Conservation (phyloP, 2,329 filamentous ascomycete species). For the Ilyonectria sp. region DNA sequence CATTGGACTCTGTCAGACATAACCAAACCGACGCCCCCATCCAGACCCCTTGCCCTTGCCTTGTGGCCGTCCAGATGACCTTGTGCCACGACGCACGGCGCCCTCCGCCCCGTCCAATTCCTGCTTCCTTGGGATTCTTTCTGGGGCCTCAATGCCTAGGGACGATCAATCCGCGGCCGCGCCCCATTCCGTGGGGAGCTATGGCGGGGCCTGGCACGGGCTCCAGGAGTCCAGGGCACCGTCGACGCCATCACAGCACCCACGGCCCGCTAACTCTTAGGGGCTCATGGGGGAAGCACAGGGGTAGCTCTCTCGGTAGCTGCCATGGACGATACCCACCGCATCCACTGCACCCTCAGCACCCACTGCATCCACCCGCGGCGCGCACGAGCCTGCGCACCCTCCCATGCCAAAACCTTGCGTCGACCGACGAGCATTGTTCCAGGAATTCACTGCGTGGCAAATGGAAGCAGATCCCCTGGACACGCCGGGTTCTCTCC, state of each 20-base stretch:
- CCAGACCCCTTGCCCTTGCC: slow-evolving; percentile 13
- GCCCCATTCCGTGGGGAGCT: slow-evolving; percentile 45
- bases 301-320: slow-evolving; percentile 46
- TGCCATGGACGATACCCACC: slow-evolving; percentile 1
- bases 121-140: slow-evolving; percentile 15
- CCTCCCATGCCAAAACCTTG: slow-evolving; percentile 19
- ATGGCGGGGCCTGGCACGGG: slow-evolving; percentile 43
- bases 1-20: slow-evolving; percentile 15
- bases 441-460: slow-evolving; percentile 30
- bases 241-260: slow-evolving; percentile 27
- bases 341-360: slow-evolving; percentile 11
- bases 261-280: slow-evolving; percentile 33
- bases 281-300: slow-evolving; percentile 39
- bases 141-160: slow-evolving; percentile 25
- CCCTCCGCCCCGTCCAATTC: slow-evolving; percentile 23
- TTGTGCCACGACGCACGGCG: slow-evolving; percentile 25
- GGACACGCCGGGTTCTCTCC: slow-evolving; percentile 28
- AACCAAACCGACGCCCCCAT: slow-evolving; percentile 8
- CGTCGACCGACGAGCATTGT: slow-evolving; percentile 20
- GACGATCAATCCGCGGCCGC: slow-evolving; percentile 39
- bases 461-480: slow-evolving; percentile 27
- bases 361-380: slow-evolving; percentile 29
- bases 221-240: slow-evolving; percentile 27
- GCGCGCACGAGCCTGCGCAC: slow-evolving; percentile 17
- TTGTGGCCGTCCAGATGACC: slow-evolving; percentile 30